Evolutionary conservation across 345 rosid species (phyloP).

Genomic region (Hibiscus trionum): DNA sequence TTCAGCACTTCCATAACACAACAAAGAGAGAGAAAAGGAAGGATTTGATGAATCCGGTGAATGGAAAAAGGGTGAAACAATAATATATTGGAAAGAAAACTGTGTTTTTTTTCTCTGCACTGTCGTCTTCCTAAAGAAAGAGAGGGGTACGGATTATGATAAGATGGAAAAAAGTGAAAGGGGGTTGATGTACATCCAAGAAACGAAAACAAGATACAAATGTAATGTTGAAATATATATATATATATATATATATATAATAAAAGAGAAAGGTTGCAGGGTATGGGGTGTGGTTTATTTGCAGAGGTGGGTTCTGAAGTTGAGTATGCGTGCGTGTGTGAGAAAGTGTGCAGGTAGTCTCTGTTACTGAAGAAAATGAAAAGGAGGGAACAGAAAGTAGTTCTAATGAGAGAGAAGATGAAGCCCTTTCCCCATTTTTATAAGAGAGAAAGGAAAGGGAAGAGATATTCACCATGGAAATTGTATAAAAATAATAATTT

Average conservation of each 20-base stretch:
- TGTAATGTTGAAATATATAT: too few species aligned
- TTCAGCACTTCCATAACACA: not conserved
- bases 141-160: not conserved
- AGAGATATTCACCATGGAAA: conserved; percentile 3
- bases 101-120: conserved; percentile 29
- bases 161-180: not conserved
- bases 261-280: not conserved
- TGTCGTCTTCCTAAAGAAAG: conserved; percentile 24
- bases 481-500: not conserved
- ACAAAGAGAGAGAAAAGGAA: not conserved
- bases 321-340: conserved; percentile 90
- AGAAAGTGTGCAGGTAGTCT: conserved; percentile 69
- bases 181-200: not conserved
- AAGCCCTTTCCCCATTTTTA: not conserved
- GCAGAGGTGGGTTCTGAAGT: conserved; percentile 8
- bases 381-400: conserved; percentile 38
- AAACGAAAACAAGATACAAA: not conserved
- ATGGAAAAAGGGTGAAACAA: not conserved
- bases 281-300: not conserved
- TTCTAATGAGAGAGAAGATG: not conserved
- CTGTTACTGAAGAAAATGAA: conserved; percentile 56
- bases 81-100: conserved; percentile 14
- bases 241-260: not conserved
- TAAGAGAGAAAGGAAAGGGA: not conserved
- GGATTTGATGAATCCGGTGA: too few species aligned